Conservation (phyloP, 164 flowering plant genomes). For the Paratinospora sagittata region DNA sequence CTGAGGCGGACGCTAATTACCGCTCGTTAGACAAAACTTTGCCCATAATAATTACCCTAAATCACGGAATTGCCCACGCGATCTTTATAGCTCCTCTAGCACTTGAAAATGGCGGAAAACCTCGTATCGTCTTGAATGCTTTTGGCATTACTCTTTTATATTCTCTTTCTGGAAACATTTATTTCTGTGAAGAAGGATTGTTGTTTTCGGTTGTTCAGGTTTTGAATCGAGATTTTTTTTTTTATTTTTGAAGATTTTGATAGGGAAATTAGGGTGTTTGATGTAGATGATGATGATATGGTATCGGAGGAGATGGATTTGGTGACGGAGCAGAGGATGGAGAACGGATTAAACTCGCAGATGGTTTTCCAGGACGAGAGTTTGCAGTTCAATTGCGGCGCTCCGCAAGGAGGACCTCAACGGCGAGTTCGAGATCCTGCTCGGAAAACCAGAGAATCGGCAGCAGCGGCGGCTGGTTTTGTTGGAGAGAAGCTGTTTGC, state of each 20-base stretch:
- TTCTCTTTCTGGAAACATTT: neutral
- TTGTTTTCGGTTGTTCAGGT: neutral
- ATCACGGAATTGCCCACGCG: neutral
- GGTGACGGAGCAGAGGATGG: slow-evolving; percentile 31
- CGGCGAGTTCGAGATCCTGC: slow-evolving; percentile 31
- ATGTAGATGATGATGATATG: slow-evolving; percentile 13
- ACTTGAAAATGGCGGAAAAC: slow-evolving; percentile 5
- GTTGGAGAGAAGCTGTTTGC: slow-evolving; percentile 41
- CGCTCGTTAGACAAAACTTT: neutral
- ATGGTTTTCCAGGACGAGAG: slow-evolving; percentile 49
- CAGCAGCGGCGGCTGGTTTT: slow-evolving; percentile 26
- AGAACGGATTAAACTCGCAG: slow-evolving; percentile 40
- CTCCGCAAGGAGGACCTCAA: neutral
- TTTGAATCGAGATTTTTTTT: neutral
- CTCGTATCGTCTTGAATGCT: neutral
- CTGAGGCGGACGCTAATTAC: neutral
- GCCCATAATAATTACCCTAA: neutral
- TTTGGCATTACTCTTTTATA: neutral
- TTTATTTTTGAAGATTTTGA: neutral
- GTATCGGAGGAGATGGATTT: slow-evolving; percentile 40
- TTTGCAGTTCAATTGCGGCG: slow-evolving; percentile 26
- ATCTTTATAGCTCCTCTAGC: neutral
- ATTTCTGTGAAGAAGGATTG: neutral
- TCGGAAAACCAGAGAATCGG: slow-evolving; percentile 37
- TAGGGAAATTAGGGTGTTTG: slow-evolving; percentile 12